A percentile compares a stretch with the other conserved stretches of the same genome.
Evolutionary conservation across 192 early-diverging fungal species (phyloP).

Genomic region (Chytriomyces hyalinus): DNA sequence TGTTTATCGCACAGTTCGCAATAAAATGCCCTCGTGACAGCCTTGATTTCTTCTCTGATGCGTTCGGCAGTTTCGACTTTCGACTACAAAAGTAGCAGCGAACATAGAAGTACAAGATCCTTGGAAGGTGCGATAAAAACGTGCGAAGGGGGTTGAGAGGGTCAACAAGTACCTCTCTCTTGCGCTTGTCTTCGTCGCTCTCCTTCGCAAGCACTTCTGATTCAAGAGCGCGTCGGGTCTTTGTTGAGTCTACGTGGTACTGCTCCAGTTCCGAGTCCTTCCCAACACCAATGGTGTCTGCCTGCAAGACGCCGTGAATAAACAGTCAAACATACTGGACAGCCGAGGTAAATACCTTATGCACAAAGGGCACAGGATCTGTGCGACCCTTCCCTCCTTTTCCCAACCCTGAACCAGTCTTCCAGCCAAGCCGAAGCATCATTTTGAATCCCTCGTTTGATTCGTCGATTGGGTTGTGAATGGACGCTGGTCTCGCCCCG

Average conservation of each 20-base stretch:
- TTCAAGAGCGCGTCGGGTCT: conserved; percentile 67
- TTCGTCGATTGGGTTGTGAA: conserved; percentile 1
- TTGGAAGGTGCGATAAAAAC: conserved; percentile 13
- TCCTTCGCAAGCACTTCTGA: conserved; percentile 71
- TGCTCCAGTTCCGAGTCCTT: conserved; percentile 54
- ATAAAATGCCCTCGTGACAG: conserved; percentile 70
- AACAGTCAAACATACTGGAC: background rate
- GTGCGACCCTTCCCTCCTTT: conserved; percentile 60
- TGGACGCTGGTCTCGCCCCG: background rate
- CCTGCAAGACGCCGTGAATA: conserved; percentile 49
- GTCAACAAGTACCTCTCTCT: conserved; percentile 56
- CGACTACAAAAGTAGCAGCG: conserved; percentile 35
- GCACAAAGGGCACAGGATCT: conserved; percentile 70
- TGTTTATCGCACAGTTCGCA: conserved; percentile 81
- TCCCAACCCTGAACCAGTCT: conserved; percentile 66
- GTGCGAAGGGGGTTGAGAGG: conserved; percentile 1
- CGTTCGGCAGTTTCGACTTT: conserved; percentile 53
- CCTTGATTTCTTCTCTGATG: conserved; percentile 66
- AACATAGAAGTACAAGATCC: no score
- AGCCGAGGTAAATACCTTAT: background rate
- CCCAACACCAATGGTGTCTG: conserved; percentile 70
- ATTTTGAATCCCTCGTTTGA: conserved; percentile 69
- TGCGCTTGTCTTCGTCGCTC: conserved; percentile 57
- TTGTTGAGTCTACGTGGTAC: conserved; percentile 61
- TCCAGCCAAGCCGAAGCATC: conserved; percentile 78